These are phyloP conservation scores for Ambrosia trifida DNA, from an alignment of 129 eudicot species.

Conservation along the genomic window DNA sequence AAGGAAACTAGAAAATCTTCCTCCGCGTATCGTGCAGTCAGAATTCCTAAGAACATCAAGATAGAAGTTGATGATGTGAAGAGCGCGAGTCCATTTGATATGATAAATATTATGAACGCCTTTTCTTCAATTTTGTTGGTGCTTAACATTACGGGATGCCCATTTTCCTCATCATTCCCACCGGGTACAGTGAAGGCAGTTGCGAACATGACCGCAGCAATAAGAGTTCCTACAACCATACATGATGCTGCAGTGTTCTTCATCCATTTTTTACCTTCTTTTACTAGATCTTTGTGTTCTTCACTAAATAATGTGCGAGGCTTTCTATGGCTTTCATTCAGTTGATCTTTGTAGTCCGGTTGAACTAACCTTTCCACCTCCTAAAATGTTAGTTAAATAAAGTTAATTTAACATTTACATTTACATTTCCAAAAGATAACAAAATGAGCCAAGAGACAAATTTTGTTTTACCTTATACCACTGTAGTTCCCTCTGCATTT, in stretches of 20 bases:
- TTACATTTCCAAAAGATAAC: background rate
- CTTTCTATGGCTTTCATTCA: conserved; percentile 40
- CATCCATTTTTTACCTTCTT: conserved; percentile 59
- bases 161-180: conserved; percentile 34
- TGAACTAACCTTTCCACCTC: conserved; percentile 51
- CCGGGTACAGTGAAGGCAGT: conserved; percentile 62
- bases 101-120: conserved; percentile 39
- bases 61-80: conserved; percentile 48
- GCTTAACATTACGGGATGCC: conserved; percentile 41
- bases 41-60: conserved; percentile 50
- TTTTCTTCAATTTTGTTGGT: background rate
- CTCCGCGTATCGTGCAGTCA: conserved; percentile 51
- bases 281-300: conserved; percentile 46
- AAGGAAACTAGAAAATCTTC: conserved; percentile 44
- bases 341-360: conserved; percentile 47
- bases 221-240: conserved; percentile 58
- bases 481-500: conserved; percentile 56
- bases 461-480: conserved; percentile 48
- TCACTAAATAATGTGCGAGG: conserved; percentile 41
- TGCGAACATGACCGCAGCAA: conserved; percentile 63
- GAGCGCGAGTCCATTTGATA: conserved; percentile 45
- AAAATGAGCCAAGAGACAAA: too few species aligned
- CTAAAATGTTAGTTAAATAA: conserved; percentile 22
- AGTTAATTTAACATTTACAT: background rate
- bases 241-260: conserved; percentile 60